phyloP scores from a whole-genome alignment of 768 basidiomycete species.

The Chalciporus sphaerocephalus region DNA sequence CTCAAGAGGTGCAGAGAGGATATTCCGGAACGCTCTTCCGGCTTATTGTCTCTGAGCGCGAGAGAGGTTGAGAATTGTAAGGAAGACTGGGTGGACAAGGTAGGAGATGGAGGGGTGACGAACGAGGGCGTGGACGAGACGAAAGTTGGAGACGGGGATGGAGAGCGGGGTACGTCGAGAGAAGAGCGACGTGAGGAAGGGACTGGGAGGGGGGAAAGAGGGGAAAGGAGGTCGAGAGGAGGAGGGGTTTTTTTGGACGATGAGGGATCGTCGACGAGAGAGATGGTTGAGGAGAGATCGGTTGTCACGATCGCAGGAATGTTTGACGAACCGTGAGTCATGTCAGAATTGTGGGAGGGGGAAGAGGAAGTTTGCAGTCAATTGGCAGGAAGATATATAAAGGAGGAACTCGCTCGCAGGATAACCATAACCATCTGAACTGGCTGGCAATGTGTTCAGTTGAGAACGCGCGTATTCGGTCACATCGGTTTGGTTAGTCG shows the following conservation, averaged over 20 bases:
- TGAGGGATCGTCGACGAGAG: slow-evolving; percentile 10
- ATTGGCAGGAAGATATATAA: slow-evolving; percentile 7
- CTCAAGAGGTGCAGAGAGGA: slow-evolving; percentile 50
- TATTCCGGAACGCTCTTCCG: slow-evolving; percentile 51
- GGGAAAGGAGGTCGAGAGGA: slow-evolving; percentile 23
- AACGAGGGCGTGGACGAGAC: slow-evolving; percentile 38
- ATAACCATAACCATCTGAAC: no score
- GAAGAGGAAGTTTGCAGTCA: neutral
- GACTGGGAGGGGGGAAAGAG: slow-evolving; percentile 1
- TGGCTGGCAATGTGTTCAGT: neutral
- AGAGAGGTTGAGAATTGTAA: slow-evolving; percentile 55
- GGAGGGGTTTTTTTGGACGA: neutral
- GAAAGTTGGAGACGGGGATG: slow-evolving; percentile 28
- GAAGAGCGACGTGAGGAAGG: slow-evolving; percentile 21
- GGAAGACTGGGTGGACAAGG: slow-evolving; percentile 62
- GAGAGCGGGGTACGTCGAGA: slow-evolving; percentile 27
- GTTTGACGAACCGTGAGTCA: slow-evolving; percentile 17
- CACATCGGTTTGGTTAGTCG: neutral
- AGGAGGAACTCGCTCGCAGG: no score
- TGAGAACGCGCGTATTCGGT: neutral
- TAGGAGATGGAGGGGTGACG: slow-evolving; percentile 65
- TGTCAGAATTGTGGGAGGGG: slow-evolving; percentile 1
- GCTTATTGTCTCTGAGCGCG: slow-evolving; percentile 64
- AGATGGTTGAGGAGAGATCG: slow-evolving; percentile 31
- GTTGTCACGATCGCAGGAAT: slow-evolving; percentile 36